Conservation (phyloP, 371 early-diverging fungal genomes). For the Saksenaea oblongispora region DNA sequence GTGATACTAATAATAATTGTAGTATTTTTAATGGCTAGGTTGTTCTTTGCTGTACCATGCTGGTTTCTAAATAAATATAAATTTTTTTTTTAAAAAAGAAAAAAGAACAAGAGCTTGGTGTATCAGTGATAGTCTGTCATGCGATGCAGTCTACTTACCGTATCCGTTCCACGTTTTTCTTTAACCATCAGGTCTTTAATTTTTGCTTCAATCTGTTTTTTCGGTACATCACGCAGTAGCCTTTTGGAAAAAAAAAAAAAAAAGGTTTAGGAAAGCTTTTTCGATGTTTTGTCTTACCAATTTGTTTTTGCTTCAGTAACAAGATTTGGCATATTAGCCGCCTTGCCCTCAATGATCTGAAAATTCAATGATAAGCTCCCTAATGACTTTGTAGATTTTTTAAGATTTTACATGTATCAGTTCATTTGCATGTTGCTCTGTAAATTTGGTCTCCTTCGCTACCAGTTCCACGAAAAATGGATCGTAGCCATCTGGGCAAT, state of each 20-base stretch:
- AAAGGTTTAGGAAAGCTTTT: too few species aligned
- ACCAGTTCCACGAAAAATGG: slow-evolving; percentile 27
- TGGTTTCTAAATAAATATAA: not conserved
- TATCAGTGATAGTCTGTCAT: not conserved
- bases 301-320: slow-evolving; percentile 32
- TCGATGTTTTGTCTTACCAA: slow-evolving; percentile 1
- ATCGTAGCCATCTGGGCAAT: slow-evolving; percentile 26
- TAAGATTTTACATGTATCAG: slow-evolving; percentile 26
- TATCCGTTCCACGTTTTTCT: slow-evolving; percentile 50
- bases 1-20: not conserved
- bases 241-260: too few species aligned
- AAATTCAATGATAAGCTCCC: not conserved
- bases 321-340: slow-evolving; percentile 36
- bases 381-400: not conserved
- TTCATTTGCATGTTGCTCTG: slow-evolving; percentile 34
- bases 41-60: slow-evolving; percentile 14
- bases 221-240: slow-evolving; percentile 35
- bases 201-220: slow-evolving; percentile 43
- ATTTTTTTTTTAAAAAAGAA: not conserved
- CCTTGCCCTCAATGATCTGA: slow-evolving; percentile 40
- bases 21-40: not conserved
- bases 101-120: not conserved
- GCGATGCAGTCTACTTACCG: slow-evolving; percentile 27
- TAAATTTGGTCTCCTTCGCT: slow-evolving; percentile 16
- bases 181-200: slow-evolving; percentile 53